Percentiles rank a stretch among this genome's conserved stretches.
phyloP scores from a whole-genome alignment of 1,284 basidiomycete genomes.

The Afroboletus lepidellus region DNA sequence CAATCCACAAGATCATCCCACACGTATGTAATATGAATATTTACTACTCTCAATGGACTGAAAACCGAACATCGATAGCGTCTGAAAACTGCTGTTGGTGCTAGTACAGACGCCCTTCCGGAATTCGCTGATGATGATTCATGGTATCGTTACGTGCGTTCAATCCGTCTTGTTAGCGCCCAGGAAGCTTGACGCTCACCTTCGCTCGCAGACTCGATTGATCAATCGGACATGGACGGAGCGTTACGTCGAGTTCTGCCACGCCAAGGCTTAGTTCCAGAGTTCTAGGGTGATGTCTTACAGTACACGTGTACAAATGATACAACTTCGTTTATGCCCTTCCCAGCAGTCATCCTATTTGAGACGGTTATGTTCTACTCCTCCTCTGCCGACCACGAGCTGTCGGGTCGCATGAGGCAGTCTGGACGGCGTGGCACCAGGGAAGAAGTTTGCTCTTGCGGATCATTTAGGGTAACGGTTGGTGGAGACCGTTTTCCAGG shows the following conservation, averaged over 20 bases:
- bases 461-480: no score
- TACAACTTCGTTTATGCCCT: neutral
- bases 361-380: neutral
- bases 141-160: constrained; percentile 30
- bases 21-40: constrained; percentile 20
- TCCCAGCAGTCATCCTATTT: neutral
- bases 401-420: no score
- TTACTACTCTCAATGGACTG: neutral
- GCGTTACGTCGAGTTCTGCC: constrained; percentile 28
- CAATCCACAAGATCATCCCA: constrained; percentile 23
- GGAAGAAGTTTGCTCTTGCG: no score
- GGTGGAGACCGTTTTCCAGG: no score
- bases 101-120: constrained; percentile 18
- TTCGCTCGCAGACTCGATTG: constrained; percentile 16
- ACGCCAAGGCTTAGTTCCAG: constrained; percentile 9
- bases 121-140: constrained; percentile 23
- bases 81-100: constrained; percentile 17
- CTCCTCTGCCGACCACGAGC: neutral
- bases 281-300: neutral
- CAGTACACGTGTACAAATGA: no score
- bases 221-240: constrained; percentile 27
- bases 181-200: neutral
- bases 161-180: neutral
- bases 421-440: no score
- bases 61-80: constrained; percentile 15